Percentiles rank a stretch among this genome's conserved stretches.
Evolutionary conservation across 345 rosid species (phyloP).

Genomic region (Arabis alpina): DNA sequence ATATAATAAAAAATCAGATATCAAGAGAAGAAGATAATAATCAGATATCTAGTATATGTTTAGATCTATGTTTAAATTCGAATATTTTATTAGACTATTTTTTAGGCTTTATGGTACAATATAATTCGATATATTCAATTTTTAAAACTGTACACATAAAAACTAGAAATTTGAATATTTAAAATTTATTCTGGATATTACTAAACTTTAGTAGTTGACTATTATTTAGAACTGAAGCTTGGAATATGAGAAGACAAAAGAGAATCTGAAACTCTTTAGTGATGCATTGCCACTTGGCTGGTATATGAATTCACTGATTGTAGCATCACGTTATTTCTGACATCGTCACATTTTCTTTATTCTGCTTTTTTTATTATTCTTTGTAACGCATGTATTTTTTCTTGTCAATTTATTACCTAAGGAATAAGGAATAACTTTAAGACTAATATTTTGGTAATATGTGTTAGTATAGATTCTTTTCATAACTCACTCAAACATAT

Average conservation of each 20-base stretch:
- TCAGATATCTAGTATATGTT: too few relatives aligned
- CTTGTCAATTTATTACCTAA: constrained; percentile 9
- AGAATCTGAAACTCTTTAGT: constrained; percentile 31
- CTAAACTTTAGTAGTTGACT: neutral
- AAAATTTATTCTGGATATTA: neutral
- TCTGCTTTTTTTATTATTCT: constrained; percentile 1
- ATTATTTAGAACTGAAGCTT: neutral
- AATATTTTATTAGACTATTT: too few relatives aligned
- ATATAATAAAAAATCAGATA: too few relatives aligned
- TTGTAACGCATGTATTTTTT: constrained; percentile 22
- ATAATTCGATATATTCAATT: neutral
- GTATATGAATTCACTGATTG: neutral
- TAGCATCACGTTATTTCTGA: constrained; percentile 23
- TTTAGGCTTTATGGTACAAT: too few relatives aligned
- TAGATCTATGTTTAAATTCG: too few relatives aligned
- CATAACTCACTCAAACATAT: too few relatives aligned
- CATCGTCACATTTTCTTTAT: neutral
- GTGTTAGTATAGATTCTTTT: neutral
- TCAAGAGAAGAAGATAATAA: too few relatives aligned
- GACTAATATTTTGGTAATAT: neutral
- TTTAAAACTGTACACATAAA: neutral
- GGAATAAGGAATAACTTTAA: neutral
- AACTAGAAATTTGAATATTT: too few relatives aligned
- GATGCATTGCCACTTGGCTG: constrained; percentile 12
- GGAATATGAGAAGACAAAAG: constrained; percentile 7